Evolutionary conservation across 2,329 filamentous ascomycete species (phyloP), one percentile per base, ranked within the genome.

Genomic region (Didymella sp.): DNA sequence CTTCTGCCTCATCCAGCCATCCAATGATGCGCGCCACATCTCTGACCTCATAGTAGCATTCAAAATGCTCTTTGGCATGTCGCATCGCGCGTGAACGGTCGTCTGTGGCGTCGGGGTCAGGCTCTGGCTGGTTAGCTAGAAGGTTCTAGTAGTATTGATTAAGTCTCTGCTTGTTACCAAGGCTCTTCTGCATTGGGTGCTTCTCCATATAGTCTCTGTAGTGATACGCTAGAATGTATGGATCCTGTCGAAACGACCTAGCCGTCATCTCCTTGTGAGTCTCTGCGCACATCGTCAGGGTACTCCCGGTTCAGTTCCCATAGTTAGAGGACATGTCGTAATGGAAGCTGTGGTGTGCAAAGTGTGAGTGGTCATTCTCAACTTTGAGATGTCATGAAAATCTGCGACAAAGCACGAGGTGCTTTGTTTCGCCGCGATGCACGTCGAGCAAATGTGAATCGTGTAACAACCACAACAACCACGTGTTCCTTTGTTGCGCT

Each of bases 31-130:
- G 44, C 9, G 51, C 33, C 8, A 68, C 49, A 33, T 68, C 58
- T 11, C 45, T 59, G 9, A 60, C 25, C 30, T 70, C 61, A 46
- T 67, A 69, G 56, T 61, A 66, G 41, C 63, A 60, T 43, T 67
- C 63, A 30, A 62, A 61, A 44, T 70, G 59, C 24, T 64, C 45
- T 35, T 70, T 67, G 11, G 63, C 65, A 40, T 70, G 67, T 28
- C 62, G 51, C 28, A 69, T 63, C 2, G 64, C 60, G 35, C 65
- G 62, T 43, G 65, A 68, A 22, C 56, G 42, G 40, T 63, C 51
- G 43, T 65, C 59, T 15, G 15, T 64, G 9, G 62, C 63, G 9
- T 62, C 44, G 17, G 33, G n/a, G 5, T 53, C 37, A 19, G 64
- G 64, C 38, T 64, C 56, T 15, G 61, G 58, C 31, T 63, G 62